Evolutionary conservation across 140 eudicot species (phyloP).

Genomic region (Senecio squalidus): DNA sequence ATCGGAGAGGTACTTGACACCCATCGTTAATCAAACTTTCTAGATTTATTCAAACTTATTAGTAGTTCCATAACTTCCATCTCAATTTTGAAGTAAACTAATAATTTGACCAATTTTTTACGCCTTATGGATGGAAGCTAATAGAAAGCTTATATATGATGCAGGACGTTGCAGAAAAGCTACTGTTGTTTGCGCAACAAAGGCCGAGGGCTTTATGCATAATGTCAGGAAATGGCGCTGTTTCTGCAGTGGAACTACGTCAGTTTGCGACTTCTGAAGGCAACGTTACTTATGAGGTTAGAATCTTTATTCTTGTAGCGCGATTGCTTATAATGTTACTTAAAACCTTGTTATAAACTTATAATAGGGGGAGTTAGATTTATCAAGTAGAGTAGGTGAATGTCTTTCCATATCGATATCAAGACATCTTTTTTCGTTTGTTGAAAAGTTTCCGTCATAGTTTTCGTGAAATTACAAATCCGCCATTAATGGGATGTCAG

Average conservation of each 20-base stretch:
- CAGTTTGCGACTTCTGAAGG: constrained; percentile 55
- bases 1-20: constrained; percentile 94
- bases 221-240: constrained; percentile 70
- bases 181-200: constrained; percentile 77
- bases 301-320: too few species aligned
- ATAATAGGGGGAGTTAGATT: too few species aligned
- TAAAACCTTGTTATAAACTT: too few species aligned
- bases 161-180: constrained; percentile 77
- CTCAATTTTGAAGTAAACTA: too few species aligned
- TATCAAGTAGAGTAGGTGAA: not conserved
- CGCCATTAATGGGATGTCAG: too few species aligned
- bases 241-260: constrained; percentile 68
- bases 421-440: not conserved
- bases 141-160: constrained; percentile 4
- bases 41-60: too few species aligned
- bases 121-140: not conserved
- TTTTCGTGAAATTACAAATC: too few species aligned
- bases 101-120: not conserved
- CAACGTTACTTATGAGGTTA: constrained; percentile 75
- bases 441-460: too few species aligned
- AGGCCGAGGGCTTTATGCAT: constrained; percentile 84
- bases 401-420: not conserved
- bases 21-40: too few species aligned
- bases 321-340: too few species aligned
- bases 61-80: too few species aligned